These are phyloP conservation scores for Lentithecium fluviatile DNA, from an alignment of 495 filamentous ascomycete genomes.

Conservation along the genomic window DNA sequence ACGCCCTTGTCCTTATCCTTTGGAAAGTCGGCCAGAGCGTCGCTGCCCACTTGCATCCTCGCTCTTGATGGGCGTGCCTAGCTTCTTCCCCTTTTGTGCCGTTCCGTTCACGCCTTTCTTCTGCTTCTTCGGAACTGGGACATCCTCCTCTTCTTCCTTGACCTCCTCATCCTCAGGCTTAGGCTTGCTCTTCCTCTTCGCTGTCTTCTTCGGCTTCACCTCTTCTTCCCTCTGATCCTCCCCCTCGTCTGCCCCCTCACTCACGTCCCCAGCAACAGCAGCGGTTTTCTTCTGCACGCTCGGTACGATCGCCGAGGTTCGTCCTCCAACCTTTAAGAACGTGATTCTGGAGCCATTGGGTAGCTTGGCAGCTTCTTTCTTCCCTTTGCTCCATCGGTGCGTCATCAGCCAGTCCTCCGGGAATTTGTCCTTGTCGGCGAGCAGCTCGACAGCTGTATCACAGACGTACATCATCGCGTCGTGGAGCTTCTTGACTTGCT, in stretches of 20 bases:
- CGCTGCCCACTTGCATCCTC: slow-evolving; percentile 11
- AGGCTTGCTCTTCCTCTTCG: slow-evolving; percentile 18
- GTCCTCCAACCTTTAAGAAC: slow-evolving; percentile 80
- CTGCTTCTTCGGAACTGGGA: slow-evolving; percentile 17
- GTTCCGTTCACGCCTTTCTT: slow-evolving; percentile 2
- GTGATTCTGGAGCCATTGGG: slow-evolving; percentile 82
- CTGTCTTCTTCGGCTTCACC: slow-evolving; percentile 22
- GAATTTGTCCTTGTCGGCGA: slow-evolving; percentile 80
- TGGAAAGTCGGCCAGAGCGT: slow-evolving; percentile 18
- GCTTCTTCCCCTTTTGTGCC: background rate
- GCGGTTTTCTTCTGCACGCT: slow-evolving; percentile 81
- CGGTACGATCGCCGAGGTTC: slow-evolving; percentile 85
- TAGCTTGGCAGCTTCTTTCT: slow-evolving; percentile 67
- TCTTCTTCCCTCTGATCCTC: slow-evolving; percentile 29
- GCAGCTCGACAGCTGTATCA: slow-evolving; percentile 68
- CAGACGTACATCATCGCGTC: slow-evolving; percentile 76
- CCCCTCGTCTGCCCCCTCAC: slow-evolving; percentile 21
- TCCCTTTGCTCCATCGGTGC: slow-evolving; percentile 86
- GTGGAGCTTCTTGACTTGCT: slow-evolving; percentile 70
- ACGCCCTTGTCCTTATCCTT: background rate
- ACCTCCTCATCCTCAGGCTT: slow-evolving; percentile 21
- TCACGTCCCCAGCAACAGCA: slow-evolving; percentile 44
- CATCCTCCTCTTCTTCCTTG: slow-evolving; percentile 10
- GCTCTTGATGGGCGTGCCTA: background rate
- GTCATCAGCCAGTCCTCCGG: slow-evolving; percentile 87